Evolutionary conservation across 805 yeast species (phyloP).

Genomic region (Saturnispora dispora): DNA sequence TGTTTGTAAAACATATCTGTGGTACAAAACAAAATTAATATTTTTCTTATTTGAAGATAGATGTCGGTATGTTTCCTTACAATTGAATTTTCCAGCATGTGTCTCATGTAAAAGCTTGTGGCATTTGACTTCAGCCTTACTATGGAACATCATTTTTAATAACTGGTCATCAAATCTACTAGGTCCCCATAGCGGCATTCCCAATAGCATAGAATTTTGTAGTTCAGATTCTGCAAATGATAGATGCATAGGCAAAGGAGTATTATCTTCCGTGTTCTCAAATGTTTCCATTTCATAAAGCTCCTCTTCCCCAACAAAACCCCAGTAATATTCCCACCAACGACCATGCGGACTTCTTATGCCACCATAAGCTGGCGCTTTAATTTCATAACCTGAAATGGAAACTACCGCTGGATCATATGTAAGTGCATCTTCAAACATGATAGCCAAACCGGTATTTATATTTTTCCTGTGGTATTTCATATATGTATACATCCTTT

Average conservation of each 20-base stretch:
- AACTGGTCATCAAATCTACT: constrained; percentile 1
- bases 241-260: background rate
- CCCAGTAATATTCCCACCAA: constrained; percentile 5
- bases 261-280: background rate
- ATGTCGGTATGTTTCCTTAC: background rate
- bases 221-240: background rate
- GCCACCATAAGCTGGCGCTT: background rate
- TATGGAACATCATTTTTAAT: background rate
- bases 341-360: background rate
- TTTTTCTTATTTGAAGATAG: background rate
- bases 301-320: background rate
- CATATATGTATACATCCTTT: constrained; percentile 1
- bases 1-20: constrained; percentile 1
- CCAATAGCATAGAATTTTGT: background rate
- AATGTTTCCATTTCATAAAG: background rate
- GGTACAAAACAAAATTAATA: background rate
- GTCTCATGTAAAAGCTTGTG: background rate
- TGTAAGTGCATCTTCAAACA: background rate
- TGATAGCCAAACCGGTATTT: background rate
- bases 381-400: constrained; percentile 2
- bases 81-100: background rate
- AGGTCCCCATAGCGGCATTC: constrained; percentile 2
- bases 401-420: background rate
- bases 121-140: background rate
- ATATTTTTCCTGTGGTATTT: constrained; percentile 1